Evolutionary conservation across 306 rosid species (phyloP).

Genomic region (Quercus aquifolioides): DNA sequence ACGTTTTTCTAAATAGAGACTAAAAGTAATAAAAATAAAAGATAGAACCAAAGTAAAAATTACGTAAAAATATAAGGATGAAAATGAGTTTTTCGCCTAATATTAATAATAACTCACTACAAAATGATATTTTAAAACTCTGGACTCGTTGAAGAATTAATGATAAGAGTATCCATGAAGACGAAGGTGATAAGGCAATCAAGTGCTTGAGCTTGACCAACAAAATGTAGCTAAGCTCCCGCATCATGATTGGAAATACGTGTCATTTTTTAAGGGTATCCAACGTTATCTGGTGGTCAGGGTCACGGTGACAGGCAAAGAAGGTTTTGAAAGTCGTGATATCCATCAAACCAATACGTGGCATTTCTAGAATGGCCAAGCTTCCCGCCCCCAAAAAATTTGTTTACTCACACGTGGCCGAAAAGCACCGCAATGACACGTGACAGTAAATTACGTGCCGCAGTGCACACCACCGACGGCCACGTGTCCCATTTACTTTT

Average conservation of each 20-base stretch:
- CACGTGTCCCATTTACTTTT: slow-evolving; percentile 18
- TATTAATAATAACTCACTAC: no score
- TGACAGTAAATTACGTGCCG: slow-evolving; percentile 18
- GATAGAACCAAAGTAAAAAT: no score
- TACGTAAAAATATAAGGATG: no score
- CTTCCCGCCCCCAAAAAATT: not conserved
- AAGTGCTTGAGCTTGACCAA: not conserved
- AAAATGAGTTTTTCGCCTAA: no score
- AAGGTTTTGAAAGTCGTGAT: not conserved
- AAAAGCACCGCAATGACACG: not conserved
- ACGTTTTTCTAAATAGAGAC: no score
- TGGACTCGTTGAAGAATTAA: no score
- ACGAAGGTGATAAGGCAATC: not conserved
- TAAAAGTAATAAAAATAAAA: no score
- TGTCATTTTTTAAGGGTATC: slow-evolving; percentile 8
- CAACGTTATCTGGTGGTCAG: not conserved
- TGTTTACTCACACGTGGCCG: not conserved
- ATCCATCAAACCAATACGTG: slow-evolving; percentile 6
- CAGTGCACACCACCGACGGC: not conserved
- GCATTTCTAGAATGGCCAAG: not conserved
- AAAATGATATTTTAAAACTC: no score
- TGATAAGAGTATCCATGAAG: no score
- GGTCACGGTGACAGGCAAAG: no score
- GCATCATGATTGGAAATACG: slow-evolving; percentile 7
- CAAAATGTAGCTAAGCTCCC: not conserved